Percentiles rank a stretch among this genome's conserved stretches.
Evolutionary conservation across 345 rosid species (phyloP).

Genomic region (Melaleuca alternifolia): DNA sequence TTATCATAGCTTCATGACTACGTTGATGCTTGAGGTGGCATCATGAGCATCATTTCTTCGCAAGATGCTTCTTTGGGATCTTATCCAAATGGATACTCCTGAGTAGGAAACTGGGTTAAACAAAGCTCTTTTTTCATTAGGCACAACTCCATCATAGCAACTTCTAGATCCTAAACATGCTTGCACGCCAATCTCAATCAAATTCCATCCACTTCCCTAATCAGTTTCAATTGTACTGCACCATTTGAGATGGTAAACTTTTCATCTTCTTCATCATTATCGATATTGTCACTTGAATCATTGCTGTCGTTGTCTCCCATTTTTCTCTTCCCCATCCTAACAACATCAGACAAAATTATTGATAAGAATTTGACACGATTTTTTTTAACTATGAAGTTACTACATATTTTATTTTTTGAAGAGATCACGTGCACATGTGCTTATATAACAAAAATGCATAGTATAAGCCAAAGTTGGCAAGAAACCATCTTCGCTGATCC

Average conservation of each 20-base stretch:
- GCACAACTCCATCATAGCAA: slow-evolving; percentile 10
- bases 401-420: background rate
- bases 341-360: background rate
- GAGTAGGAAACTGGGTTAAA: slow-evolving; percentile 35
- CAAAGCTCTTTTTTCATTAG: slow-evolving; percentile 4
- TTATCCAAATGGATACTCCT: slow-evolving; percentile 62
- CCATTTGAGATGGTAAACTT: slow-evolving; percentile 41
- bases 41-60: slow-evolving; percentile 50
- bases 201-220: slow-evolving; percentile 41
- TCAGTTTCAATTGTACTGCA: slow-evolving; percentile 26
- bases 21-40: background rate
- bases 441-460: background rate
- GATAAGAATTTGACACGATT: background rate
- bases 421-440: background rate
- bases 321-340: slow-evolving; percentile 80
- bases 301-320: slow-evolving; percentile 57
- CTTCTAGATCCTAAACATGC: slow-evolving; percentile 10
- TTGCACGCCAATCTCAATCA: slow-evolving; percentile 14
- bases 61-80: slow-evolving; percentile 80
- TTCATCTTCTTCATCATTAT: slow-evolving; percentile 46
- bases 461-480: background rate
- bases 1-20: background rate
- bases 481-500: background rate
- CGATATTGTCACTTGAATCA: slow-evolving; percentile 35
- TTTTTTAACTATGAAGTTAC: background rate